These are phyloP conservation scores for Botrytis cinerea DNA, from an alignment of 2,329 filamentous ascomycete genomes.

Conservation along the genomic window DNA sequence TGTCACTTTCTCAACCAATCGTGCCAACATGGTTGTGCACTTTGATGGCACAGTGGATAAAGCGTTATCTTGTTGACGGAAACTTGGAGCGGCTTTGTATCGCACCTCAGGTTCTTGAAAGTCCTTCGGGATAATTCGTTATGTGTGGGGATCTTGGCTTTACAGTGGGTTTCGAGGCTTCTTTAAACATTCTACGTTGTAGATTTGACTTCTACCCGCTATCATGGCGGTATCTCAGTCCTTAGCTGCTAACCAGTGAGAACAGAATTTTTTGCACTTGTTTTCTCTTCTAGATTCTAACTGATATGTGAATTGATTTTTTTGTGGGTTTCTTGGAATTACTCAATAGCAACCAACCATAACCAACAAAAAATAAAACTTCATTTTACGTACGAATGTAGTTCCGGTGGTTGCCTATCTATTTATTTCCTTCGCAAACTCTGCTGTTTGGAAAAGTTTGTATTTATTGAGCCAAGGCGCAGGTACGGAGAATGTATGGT, in stretches of 20 bases:
- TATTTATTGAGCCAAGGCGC: background rate
- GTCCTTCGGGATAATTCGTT: background rate
- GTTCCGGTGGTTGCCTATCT: background rate
- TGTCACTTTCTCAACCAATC: background rate
- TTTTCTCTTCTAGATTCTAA: background rate
- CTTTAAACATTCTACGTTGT: background rate
- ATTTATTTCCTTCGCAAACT: background rate
- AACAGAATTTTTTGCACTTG: background rate
- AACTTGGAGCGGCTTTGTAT: background rate
- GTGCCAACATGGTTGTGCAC: background rate
- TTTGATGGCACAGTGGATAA: background rate
- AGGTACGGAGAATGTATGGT: background rate
- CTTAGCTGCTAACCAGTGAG: background rate
- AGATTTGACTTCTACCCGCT: background rate
- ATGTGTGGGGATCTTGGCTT: background rate
- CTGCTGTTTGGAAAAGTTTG: background rate
- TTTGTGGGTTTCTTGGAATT: background rate
- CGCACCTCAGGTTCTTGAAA: background rate
- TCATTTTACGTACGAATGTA: background rate
- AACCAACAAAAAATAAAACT: background rate
- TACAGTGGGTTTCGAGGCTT: too few species aligned
- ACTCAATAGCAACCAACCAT: background rate
- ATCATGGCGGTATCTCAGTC: background rate
- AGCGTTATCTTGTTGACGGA: background rate
- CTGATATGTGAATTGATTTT: background rate